Evolutionary conservation across 208 protist genomes (phyloP).

Genomic region (Leishmania major): DNA sequence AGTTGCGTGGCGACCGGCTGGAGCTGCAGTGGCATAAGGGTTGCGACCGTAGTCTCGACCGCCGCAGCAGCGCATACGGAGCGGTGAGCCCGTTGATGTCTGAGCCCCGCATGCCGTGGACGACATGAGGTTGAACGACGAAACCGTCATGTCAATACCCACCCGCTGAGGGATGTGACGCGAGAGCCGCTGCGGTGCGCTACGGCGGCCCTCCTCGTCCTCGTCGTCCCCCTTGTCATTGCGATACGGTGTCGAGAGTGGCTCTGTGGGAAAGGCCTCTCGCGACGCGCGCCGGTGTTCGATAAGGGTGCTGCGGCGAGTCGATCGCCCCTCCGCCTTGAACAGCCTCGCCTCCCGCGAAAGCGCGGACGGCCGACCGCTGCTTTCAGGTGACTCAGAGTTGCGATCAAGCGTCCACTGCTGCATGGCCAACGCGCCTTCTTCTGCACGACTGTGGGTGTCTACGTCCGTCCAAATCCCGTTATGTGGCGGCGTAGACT

Average conservation of each 20-base stretch:
- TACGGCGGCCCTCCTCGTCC: constrained; percentile 42
- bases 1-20: constrained; percentile 2
- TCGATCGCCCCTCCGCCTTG: constrained; percentile 1
- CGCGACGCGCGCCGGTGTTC: constrained; percentile 1
- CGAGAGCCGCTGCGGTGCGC: constrained; percentile 57
- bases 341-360: constrained; percentile 20
- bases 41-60: background rate
- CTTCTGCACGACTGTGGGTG: background rate
- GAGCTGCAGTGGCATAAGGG: background rate
- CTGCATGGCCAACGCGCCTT: constrained; percentile 14
- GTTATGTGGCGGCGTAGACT: background rate
- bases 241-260: background rate
- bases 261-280: background rate
- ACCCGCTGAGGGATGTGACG: constrained; percentile 85
- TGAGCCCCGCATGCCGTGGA: constrained; percentile 6
- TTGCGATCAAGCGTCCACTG: constrained; percentile 31
- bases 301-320: constrained; percentile 2
- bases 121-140: constrained; percentile 68
- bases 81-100: constrained; percentile 13
- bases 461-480: background rate
- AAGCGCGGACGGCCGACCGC: constrained; percentile 15
- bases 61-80: background rate
- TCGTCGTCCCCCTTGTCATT: constrained; percentile 18
- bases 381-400: constrained; percentile 39
- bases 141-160: constrained; percentile 81